Percentiles rank a stretch among this genome's conserved stretches.
These are phyloP conservation scores for Eucalyptus curtisii DNA, from an alignment of 345 rosid species.

Conservation along the genomic window DNA sequence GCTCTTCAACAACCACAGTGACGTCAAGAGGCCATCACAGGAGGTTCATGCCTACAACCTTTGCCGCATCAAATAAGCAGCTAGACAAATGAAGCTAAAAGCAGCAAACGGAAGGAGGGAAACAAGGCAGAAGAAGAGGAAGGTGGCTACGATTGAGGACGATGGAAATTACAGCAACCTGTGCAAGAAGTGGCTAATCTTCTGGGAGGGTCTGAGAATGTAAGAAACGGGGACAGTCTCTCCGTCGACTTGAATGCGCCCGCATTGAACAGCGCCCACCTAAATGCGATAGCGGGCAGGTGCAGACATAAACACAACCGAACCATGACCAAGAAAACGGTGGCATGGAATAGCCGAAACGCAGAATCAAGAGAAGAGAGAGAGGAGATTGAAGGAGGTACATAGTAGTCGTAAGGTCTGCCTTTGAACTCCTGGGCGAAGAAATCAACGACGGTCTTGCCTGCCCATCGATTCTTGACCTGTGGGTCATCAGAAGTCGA, in stretches of 20 bases:
- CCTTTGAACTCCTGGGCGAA: constrained; percentile 87
- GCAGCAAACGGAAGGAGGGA: background rate
- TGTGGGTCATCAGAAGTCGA: background rate
- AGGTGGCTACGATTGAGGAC: background rate
- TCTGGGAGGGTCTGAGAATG: constrained; percentile 61
- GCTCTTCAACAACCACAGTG: constrained; percentile 46
- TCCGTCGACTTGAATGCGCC: constrained; percentile 85
- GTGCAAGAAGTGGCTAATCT: constrained; percentile 88
- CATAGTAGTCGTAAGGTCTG: constrained; percentile 78
- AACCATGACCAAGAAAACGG: background rate
- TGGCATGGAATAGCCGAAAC: background rate
- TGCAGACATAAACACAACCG: background rate
- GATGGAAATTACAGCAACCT: constrained; percentile 14
- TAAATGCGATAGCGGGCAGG: background rate
- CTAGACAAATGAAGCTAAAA: background rate
- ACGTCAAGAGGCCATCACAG: constrained; percentile 59
- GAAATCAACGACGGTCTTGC: constrained; percentile 81
- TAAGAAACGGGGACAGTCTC: constrained; percentile 62
- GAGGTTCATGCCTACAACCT: constrained; percentile 85
- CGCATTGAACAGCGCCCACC: constrained; percentile 77
- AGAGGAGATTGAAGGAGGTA: background rate
- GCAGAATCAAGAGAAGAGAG: background rate
- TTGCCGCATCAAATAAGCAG: background rate
- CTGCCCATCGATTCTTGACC: constrained; percentile 90
- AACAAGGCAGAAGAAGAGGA: background rate